Conservation (phyloP, 2,329 filamentous ascomycete genomes). For the Botryotinia calthae region DNA sequence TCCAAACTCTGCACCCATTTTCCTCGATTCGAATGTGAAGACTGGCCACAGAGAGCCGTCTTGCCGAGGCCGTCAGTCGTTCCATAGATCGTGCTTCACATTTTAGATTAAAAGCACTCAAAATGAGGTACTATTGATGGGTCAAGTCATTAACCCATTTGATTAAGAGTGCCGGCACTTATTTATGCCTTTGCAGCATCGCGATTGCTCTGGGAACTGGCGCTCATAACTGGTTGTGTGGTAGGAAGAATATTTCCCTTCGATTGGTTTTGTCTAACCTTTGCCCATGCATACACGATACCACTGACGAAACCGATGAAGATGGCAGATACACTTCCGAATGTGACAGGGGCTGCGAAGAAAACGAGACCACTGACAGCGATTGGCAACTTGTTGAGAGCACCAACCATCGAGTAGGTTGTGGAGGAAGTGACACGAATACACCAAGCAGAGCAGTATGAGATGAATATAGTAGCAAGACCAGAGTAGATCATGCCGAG, state of each 20-base stretch:
- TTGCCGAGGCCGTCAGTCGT: constrained; percentile 5
- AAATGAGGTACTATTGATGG: background rate
- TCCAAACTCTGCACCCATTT: background rate
- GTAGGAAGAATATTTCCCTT: constrained; percentile 67
- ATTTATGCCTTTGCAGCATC: constrained; percentile 62
- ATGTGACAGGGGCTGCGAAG: constrained; percentile 89
- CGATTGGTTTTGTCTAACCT: constrained; percentile 73
- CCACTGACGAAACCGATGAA: constrained; percentile 87
- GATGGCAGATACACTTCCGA: constrained; percentile 90
- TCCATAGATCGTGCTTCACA: constrained; percentile 6
- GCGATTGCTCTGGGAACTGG: constrained; percentile 85
- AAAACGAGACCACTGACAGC: constrained; percentile 90
- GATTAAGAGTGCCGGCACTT: background rate
- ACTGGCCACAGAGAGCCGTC: background rate
- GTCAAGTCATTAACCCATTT: background rate
- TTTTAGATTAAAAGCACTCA: background rate
- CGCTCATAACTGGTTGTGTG: constrained; percentile 70
- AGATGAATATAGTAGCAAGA: constrained; percentile 92
- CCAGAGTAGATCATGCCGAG: constrained; percentile 93
- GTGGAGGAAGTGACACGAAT: constrained; percentile 96
- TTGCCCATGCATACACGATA: constrained; percentile 84
- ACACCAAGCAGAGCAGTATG: constrained; percentile 99
- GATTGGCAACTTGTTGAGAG: constrained; percentile 96
- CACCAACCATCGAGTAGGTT: constrained; percentile 98
- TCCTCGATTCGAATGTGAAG: background rate